Evolutionary conservation across 202 grass and related monocot genomes (phyloP), one percentile per base, ranked within the genome.

Genomic region (Dendrocalamus latiflorus): DNA sequence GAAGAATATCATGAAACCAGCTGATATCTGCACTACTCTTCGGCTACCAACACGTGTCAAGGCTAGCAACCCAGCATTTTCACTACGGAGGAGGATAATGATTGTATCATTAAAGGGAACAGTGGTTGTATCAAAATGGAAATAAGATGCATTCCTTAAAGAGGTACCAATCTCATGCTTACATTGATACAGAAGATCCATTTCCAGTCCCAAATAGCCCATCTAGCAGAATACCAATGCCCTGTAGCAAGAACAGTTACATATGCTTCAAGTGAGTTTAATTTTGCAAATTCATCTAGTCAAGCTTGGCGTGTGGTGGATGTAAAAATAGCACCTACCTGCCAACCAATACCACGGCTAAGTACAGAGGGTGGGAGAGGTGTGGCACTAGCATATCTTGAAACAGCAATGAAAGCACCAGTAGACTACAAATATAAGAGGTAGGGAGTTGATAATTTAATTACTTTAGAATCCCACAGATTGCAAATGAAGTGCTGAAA

Each of bases 1-100:
- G 48, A 99, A 99, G 84, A 96, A 99, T 64, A 99, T 96, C 96
- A 99, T 99, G 86, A 99, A 99, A 60, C 96, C 93, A 71, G 93
- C 96, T 85, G 96, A 93, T 90, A 99, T 99, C 76, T 99, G 93
- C 42, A 96, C 93, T 13, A 99, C 93, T 62, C 93, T 87, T 68
- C 93, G 80, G 86, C 96, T 99, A 69, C 96, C 96, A 80, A 99
- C 84, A 26, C 87, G 93, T 79, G 96, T 96, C 86, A 99, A 78
- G 47, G 93, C 96, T 86, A 99, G 66, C 86, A 99, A 89, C 15
- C 93, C 96, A 16, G 93, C 83, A 91, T 99, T 99, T 87, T 99
- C 96, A 76, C 96, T 99, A 74, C 7, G 75, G 48, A 70, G 5
- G 59, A 20, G 53, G 39, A 90, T 6, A 68, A 68, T 53, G 26